Conservation (phyloP, 1,139 yeast species). For the Pichia sp. region DNA sequence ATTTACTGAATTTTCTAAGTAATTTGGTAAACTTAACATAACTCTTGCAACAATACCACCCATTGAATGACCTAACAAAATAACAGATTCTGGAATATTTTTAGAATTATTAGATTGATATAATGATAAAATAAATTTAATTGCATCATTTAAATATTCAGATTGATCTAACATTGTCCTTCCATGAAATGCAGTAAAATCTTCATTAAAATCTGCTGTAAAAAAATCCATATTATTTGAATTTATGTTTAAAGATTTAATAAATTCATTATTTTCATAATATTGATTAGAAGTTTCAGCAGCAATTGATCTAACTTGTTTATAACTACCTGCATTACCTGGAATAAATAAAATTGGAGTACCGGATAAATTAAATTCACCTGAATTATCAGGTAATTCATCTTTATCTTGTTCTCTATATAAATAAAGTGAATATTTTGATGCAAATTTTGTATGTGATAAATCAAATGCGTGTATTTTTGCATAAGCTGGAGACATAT, state of each 20-base stretch:
- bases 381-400: constrained; percentile 38
- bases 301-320: constrained; percentile 89
- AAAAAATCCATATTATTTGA: constrained; percentile 63
- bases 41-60: constrained; percentile 90
- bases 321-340: constrained; percentile 93
- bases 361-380: constrained; percentile 48
- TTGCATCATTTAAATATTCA: constrained; percentile 84
- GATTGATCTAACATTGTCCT: constrained; percentile 91
- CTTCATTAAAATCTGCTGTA: constrained; percentile 91
- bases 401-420: constrained; percentile 78
- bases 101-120: constrained; percentile 35
- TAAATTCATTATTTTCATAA: constrained; percentile 30
- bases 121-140: constrained; percentile 62
- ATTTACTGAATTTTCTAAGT: constrained; percentile 62
- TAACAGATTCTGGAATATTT: constrained; percentile 58
- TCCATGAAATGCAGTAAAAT: constrained; percentile 94
- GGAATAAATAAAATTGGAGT: constrained; percentile 90
- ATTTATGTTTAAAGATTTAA: constrained; percentile 21
- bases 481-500: constrained; percentile 76
- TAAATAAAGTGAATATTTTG: constrained; percentile 71
- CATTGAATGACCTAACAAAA: constrained; percentile 90
- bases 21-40: constrained; percentile 73
- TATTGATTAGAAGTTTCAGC: constrained; percentile 57
- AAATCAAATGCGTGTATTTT: constrained; percentile 65
- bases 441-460: constrained; percentile 63